Base-by-base conservation (phyloP, 2,329 filamentous ascomycete genomes). In the Diaporthe vexans region DNA sequence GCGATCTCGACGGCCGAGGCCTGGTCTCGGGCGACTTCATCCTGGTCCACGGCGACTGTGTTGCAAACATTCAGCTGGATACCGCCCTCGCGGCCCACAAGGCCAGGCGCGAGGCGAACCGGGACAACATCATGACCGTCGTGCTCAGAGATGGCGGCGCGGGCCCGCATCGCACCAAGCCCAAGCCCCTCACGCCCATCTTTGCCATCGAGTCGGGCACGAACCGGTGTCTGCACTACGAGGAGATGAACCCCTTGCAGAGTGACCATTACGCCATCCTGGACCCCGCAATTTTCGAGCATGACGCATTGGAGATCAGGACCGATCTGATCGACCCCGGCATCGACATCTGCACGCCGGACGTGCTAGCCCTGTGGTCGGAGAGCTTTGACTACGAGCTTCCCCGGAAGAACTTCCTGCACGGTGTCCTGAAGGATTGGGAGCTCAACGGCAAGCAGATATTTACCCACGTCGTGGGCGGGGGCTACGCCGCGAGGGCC, bases 51-150 rank as follows among this genome's bases (percentile, higher is more conserved):
- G 96, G 96, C 73, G 97, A 99, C 82, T 89, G 98, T 35, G 92
- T 99, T 67, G 94, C 95, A 77, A 98, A 98, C 80, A 86, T 98
- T 73, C 90, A 93, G 24, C 91, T 99, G n/a, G 94, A 96, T 76
- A 87, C 88, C 63, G 93, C 94, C 11, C 85, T 99, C 69, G 91
- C 92, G 4, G 92, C 91, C 71, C 97, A 99, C 82, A 91, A 94
- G 75, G 92, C 92, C 72, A 92, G 97, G 74, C 91, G 95, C 75
- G 90, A 93, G 80, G 91, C 92, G 71, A 95, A 97, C 85, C 96
- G 97, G 80, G 96, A 97, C 81, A 95, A 96, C 51, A 98, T 98
- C 84, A 98, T 99, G 97, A 99, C 97, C 4, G 94, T 98, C 89
- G 91, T 99, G 17, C 85, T 98, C 74, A 90, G 95, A 59, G 93